Evolutionary conservation across 306 rosid genomes (phyloP).

Genomic region (Prosopis cineraria): DNA sequence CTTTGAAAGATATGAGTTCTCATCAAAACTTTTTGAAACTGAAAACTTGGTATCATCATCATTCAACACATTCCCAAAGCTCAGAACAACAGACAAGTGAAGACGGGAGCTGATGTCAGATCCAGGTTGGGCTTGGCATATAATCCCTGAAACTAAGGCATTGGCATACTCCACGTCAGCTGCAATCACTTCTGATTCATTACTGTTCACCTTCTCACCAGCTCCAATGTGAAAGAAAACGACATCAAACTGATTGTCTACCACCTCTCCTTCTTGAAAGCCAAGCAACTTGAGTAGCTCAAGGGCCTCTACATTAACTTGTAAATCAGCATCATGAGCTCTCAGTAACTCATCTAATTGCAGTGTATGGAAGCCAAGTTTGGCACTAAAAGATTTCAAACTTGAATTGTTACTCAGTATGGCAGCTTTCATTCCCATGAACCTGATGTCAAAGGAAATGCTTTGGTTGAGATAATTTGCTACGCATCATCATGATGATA

Average conservation of each 20-base stretch:
- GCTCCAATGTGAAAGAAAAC: constrained; percentile 78
- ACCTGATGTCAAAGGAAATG: constrained; percentile 52
- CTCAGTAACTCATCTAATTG: constrained; percentile 49
- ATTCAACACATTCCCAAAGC: constrained; percentile 64
- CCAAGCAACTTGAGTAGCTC: constrained; percentile 78
- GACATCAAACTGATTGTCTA: constrained; percentile 63
- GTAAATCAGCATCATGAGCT: constrained; percentile 23
- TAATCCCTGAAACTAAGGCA: constrained; percentile 71
- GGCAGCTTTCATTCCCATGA: constrained; percentile 96
- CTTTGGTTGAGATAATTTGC: constrained; percentile 21
- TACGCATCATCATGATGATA: constrained; percentile 5
- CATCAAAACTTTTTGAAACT: constrained; percentile 43
- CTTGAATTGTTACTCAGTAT: constrained; percentile 61
- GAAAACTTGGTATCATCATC: constrained; percentile 53
- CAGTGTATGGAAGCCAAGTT: constrained; percentile 61
- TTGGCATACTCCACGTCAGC: constrained; percentile 55
- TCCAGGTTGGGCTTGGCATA: constrained; percentile 54
- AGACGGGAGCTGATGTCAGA: constrained; percentile 70
- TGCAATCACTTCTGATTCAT: constrained; percentile 41
- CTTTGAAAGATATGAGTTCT: constrained; percentile 47
- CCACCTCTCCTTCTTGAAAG: constrained; percentile 67
- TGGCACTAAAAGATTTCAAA: constrained; percentile 64
- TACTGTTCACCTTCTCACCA: constrained; percentile 46
- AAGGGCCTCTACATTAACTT: constrained; percentile 42
- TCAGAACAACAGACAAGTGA: constrained; percentile 81